Evolutionary conservation across 2,329 filamentous ascomycete species (phyloP), one percentile per base, ranked within the genome.

Genomic region (Diaporthe ampelina): DNA sequence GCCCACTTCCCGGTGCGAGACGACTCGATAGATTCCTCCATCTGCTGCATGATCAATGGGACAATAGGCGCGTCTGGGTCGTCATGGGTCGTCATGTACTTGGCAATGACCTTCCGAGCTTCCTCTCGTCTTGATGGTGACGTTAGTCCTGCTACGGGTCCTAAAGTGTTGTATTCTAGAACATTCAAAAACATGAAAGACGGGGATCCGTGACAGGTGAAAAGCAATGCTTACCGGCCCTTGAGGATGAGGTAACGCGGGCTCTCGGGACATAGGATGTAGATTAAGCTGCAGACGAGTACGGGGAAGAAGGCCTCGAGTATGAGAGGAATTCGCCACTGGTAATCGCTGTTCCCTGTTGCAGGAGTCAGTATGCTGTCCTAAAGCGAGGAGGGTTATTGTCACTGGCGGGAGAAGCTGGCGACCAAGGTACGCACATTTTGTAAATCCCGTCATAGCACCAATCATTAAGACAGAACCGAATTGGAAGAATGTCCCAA

Each of bases 271-370:
- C 82, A 83, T 35, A 84, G 68, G 35, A 82, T 57, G 69, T 83
- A 86, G 75, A 88, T 86, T 17, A 84, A 81, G 52, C 82, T 75
- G 77, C 85, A 85, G 74, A 86, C 85, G 19, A 86, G 83, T 19
- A 83, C 80, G n/a, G 86, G 86, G 61, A 88, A 85, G n/a, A 84
- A 76, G 45, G 82, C 83, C 78, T 88, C 86, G 74, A 88, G 83
- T n/a, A 88, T 78, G 57, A 86, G 78, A 9, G 84, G 82, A 17
- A 80, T 76, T 11, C 83, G 81, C 82, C 84, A 85, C 69, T 81
- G 78, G 76, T 81, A 82, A 77, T 85, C 81, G 29, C 79, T 81
- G 21, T 82, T 76, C 75, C 61, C 61, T 65, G 9, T 50, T 32
- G 8, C 35, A 26, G 17, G 24, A 45, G 43, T 65, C 29, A 65